Percentiles rank a stretch among this genome's conserved stretches.
Conservation (phyloP, 805 yeast genomes). For the Candida cerambycidarum region DNA sequence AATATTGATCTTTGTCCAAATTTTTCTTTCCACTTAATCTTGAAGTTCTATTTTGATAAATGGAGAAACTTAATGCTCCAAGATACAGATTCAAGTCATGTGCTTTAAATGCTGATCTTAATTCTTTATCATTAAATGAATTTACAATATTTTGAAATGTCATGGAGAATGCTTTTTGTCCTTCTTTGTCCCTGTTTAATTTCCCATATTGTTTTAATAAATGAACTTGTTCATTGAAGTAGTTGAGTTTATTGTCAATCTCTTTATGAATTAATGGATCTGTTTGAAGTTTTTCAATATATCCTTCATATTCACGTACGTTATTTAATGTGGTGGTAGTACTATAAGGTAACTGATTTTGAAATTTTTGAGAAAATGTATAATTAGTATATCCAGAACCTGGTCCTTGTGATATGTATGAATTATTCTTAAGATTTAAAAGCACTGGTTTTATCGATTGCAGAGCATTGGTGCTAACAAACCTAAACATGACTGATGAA, state of each 20-base stretch:
- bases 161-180: conserved; percentile 18
- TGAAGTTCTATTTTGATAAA: conserved; percentile 29
- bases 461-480: conserved; percentile 37
- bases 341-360: conserved; percentile 1
- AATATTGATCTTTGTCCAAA: conserved; percentile 38
- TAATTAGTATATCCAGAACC: conserved; percentile 4
- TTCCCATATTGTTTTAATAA: conserved; percentile 20
- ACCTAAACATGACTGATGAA: conserved; percentile 32
- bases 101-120: conserved; percentile 19
- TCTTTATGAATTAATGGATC: conserved; percentile 27
- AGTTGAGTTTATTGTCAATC: conserved; percentile 20
- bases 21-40: conserved; percentile 34
- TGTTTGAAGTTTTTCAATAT: conserved; percentile 20
- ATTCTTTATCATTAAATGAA: conserved; percentile 22
- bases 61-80: conserved; percentile 23
- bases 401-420: conserved; percentile 5
- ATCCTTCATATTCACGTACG: conserved; percentile 14
- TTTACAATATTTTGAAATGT: conserved; percentile 18
- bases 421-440: conserved; percentile 34
- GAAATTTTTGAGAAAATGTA: conserved; percentile 14
- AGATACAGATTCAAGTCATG: conserved; percentile 25
- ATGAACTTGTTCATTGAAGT: conserved; percentile 30
- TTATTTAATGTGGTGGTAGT: not conserved
- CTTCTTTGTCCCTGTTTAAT: conserved; percentile 15
- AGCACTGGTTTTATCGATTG: conserved; percentile 37